Base-by-base conservation (phyloP, 441 rosid species). In the Aquilaria agallochum region DNA sequence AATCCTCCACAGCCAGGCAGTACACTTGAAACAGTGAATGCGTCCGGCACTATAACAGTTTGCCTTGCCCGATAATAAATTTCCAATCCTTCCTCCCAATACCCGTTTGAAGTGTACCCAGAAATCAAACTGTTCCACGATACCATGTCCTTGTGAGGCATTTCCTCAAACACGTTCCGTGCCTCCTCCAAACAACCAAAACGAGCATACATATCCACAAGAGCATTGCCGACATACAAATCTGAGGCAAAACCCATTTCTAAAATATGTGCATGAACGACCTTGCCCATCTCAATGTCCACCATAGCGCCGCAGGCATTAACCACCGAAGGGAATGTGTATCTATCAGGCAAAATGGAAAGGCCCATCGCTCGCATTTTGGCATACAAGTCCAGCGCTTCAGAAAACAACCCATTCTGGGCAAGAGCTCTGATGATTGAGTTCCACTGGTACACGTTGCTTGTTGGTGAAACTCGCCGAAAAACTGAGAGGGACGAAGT, bases 71-170 rank as follows among this genome's bases (percentile, higher is more conserved):
- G 53, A 14, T 51, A 27, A 71, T 76, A 87, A 53, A 66, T 7
- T 9, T 68, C 68, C 55, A 82, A 63, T 34, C 86, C 82, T 70
- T 87, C 83, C 55, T 62, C 78, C 59, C 76, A 73, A 59, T 63
- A 70, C 53, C 79, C 81, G 59, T 82, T 80, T 2, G 88, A 81
- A 60, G 78, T 72, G 57, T 55, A 87, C 62, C 86, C 90, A 0
- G 90, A 84, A 69, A 82, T 82, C 66, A 87, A 72, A 72, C 72
- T 80, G 67, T 86, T 86, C 88, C 89, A 84, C 0, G 93, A 81
- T 12, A 86, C 87, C 10, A 68, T 15, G 70, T 86, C 89, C 63
- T 73, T 81, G 0, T 53, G 68, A 64, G 77, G 68, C 81, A 81
- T 86, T 76, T 71, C 78, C 47, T 75, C 85, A 76, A 86, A 86